Conservation (phyloP, 176 grass and related monocot genomes). For the Alloteropsis semialata region DNA sequence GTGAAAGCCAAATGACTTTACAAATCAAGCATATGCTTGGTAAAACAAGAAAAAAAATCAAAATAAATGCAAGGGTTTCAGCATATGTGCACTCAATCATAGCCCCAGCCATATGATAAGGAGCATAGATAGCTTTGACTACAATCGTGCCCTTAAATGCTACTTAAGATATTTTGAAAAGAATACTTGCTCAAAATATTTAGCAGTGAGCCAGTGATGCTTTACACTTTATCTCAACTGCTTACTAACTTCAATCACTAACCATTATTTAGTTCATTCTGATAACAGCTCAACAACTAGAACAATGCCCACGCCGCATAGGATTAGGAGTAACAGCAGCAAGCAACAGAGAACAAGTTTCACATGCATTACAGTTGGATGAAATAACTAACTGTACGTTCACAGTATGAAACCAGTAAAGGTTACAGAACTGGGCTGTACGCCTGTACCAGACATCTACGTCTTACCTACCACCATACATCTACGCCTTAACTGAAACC, state of each 20-base stretch:
- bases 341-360: background rate
- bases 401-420: background rate
- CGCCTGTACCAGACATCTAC: background rate
- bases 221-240: background rate
- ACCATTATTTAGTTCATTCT: background rate
- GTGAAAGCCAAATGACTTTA: background rate
- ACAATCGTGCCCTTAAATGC: background rate
- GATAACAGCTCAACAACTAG: background rate
- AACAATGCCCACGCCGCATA: background rate
- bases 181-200: background rate
- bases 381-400: background rate
- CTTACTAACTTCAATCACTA: background rate
- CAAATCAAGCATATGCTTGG: background rate
- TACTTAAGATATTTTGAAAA: no score
- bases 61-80: background rate
- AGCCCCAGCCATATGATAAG: background rate
- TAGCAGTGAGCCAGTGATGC: background rate
- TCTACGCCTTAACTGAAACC: background rate
- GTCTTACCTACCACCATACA: background rate
- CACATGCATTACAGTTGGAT: background rate
- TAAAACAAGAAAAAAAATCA: background rate
- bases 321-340: background rate
- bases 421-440: background rate
- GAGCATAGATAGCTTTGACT: background rate
- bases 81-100: background rate